Base-by-base conservation (phyloP, 148 eudicot species). In the Fagopyrum tataricum region DNA sequence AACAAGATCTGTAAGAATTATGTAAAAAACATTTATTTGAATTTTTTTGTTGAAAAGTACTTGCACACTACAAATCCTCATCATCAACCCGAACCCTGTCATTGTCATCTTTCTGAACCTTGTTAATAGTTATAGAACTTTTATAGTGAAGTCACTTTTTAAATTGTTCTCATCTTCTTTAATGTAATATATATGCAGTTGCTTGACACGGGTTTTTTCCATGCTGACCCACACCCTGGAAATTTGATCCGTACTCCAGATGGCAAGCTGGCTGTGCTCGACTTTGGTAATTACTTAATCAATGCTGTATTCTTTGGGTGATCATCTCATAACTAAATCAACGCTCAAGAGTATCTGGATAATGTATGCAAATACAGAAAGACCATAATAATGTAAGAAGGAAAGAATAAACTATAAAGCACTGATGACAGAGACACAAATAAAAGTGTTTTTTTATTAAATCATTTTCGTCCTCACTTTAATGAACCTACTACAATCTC, bases 211-310 rank as follows among this genome's bases (percentile, higher is more conserved):
- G 99, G 99, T 41, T 88, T 95, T 84, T 95, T 95, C 82, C 99
- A 95, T 88, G 99, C 99, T 79, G 99, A 95, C 82, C 99, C 99
- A 20, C 99, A 95, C 83, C 99, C 99, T 49, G 99, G 99, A 67
- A 95, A 95, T 81, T 76, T 95, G 80, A 91, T 95, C 78, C 91
- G 99, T 74, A 95, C 99, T 55, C 96, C 96, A 76, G 97, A 95
- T 76, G 99, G 99, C 79, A 95, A 95, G 79, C 84, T 95, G 78
- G 89, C 88, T 15, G 88, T 95, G 75, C 94, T 95, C 73, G 99
- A 95, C 83, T 95, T 95, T 77, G 99, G 98, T 95, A 91, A 83
- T 46, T 14, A 12, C n/a, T 64, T 14, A 37, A 42, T 31, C 43
- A 7, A 64, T 13, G 14, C 6, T 64, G 8, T 21, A 64, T 64